A percentile compares a stretch with the other conserved stretches of the same genome.
phyloP scores from a whole-genome alignment of 345 rosid species.

The Citrus australasica region DNA sequence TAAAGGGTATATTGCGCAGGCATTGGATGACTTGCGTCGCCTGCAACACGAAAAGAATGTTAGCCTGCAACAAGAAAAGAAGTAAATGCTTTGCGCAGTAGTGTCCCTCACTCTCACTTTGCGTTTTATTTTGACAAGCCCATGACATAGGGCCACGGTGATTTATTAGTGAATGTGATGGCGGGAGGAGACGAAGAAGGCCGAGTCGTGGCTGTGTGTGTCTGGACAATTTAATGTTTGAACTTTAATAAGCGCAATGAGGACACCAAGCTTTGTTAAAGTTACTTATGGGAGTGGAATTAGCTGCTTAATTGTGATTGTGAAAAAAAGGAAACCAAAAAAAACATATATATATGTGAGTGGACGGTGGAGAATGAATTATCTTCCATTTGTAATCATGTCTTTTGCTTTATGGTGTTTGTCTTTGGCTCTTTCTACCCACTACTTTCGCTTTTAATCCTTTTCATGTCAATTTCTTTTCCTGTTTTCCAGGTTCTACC shows the following conservation, averaged over 20 bases:
- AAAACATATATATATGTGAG: background rate
- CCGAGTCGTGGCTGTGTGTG: background rate
- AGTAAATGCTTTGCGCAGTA: conserved; percentile 6
- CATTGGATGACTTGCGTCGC: background rate
- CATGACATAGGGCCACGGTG: background rate
- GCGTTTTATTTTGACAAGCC: background rate
- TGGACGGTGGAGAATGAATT: background rate
- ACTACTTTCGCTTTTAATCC: background rate
- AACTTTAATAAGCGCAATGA: background rate
- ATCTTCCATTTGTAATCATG: conserved; percentile 10
- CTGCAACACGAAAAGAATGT: background rate
- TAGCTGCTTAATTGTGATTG: background rate
- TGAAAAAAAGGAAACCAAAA: background rate
- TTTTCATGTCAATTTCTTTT: background rate
- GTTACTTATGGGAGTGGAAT: background rate
- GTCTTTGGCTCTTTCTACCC: background rate
- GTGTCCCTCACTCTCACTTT: conserved; percentile 8
- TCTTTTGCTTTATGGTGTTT: conserved; percentile 2
- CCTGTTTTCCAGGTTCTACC: background rate
- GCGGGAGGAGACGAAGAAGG: no score
- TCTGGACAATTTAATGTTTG: conserved; percentile 14
- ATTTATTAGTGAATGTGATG: no score
- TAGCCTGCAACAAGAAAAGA: background rate
- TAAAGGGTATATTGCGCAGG: background rate
- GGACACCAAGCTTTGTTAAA: conserved; percentile 18